Evolutionary conservation across 2,329 filamentous ascomycete genomes (phyloP).

Genomic region (Phialocephala sp.): DNA sequence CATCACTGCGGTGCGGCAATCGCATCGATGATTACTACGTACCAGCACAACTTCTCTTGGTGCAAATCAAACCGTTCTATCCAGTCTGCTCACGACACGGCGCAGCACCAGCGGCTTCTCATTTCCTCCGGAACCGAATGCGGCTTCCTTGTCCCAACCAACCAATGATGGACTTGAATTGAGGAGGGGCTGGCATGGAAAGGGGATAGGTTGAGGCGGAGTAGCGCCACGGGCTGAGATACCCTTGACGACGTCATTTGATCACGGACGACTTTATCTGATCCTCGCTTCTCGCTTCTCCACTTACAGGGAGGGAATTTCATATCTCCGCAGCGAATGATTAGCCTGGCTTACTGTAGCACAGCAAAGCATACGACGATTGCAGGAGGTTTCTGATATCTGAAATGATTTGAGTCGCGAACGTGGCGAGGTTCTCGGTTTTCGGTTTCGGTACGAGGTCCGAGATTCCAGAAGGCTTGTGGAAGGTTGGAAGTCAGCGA

Average conservation of each 20-base stretch:
- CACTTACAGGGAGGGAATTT: background rate
- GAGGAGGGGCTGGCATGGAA: no score
- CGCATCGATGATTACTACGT: background rate
- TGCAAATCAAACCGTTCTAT: background rate
- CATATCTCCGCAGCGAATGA: background rate
- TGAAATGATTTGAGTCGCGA: background rate
- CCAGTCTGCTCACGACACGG: background rate
- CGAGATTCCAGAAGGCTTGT: background rate
- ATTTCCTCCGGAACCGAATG: background rate
- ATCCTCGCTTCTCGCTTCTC: background rate
- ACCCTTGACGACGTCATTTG: background rate
- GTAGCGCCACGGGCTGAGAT: background rate
- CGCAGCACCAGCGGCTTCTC: background rate
- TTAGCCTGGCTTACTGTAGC: no score
- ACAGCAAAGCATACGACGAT: no score
- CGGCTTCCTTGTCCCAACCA: no score
- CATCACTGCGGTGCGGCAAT: background rate
- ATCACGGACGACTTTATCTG: background rate
- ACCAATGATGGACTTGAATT: no score
- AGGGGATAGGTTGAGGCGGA: no score
- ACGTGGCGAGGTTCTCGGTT: background rate
- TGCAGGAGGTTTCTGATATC: background rate
- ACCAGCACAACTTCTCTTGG: background rate
- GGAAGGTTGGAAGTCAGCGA: no score
- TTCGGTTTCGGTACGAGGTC: background rate